phyloP scores from a whole-genome alignment of 176 grass and related monocot genomes.

The Triticum dicoccoides region DNA sequence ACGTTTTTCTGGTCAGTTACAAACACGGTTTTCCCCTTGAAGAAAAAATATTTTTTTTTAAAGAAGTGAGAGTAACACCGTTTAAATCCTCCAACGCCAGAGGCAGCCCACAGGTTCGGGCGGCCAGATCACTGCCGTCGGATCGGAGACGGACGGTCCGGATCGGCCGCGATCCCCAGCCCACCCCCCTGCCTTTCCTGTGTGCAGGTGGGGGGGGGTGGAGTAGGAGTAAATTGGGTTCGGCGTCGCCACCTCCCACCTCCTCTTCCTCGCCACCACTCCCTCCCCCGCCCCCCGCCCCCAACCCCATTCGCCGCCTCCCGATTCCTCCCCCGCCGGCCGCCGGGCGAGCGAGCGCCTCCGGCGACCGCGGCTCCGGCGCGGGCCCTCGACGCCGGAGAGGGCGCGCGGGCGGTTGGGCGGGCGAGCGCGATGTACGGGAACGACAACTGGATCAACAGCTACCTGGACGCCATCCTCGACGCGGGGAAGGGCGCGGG shows the following conservation, averaged over 20 bases:
- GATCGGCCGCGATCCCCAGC: background rate
- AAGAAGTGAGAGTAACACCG: background rate
- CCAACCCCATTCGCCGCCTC: constrained; percentile 1
- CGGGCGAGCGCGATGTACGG: constrained; percentile 42
- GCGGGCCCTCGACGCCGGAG: background rate
- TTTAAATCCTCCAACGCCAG: background rate
- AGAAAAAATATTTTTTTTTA: too few species aligned
- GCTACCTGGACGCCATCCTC: constrained; percentile 79
- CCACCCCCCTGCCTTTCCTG: background rate
- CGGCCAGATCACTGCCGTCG: rapidly evolving
- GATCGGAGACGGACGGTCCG: background rate
- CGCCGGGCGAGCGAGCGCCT: background rate
- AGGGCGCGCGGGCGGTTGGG: background rate
- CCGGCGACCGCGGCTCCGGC: background rate
- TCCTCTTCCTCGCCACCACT: constrained; percentile 21
- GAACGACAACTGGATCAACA: constrained; percentile 87
- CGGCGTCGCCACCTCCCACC: constrained; percentile 3
- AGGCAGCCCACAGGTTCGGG: background rate
- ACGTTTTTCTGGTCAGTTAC: background rate
- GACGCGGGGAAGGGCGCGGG: constrained; percentile 53
- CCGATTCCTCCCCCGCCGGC: constrained; percentile 24
- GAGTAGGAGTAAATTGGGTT: constrained; percentile 12
- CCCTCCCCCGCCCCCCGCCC: background rate
- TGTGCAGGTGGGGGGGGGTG: background rate
- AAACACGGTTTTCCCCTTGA: background rate